Evolutionary conservation across 768 basidiomycete species (phyloP).

Genomic region (Kwoniella bestiolae): DNA sequence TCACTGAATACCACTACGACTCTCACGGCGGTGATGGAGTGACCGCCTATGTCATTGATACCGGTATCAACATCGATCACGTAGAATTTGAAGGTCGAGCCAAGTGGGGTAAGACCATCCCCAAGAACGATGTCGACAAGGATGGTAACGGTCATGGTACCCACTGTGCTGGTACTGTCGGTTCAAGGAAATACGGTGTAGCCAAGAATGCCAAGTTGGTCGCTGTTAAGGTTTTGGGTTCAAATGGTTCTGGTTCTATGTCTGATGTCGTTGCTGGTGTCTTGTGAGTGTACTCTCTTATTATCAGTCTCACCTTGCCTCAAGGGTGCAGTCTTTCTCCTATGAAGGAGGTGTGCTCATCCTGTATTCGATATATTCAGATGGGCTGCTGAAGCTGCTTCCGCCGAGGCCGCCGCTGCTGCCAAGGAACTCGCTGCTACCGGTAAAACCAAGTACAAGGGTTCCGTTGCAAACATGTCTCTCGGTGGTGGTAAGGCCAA

Average conservation of each 20-base stretch:
- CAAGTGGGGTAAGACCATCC: conserved; percentile 89
- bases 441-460: conserved; percentile 83
- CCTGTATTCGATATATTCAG: conserved; percentile 25
- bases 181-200: conserved; percentile 89
- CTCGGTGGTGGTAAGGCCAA: conserved; percentile 92
- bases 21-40: conserved; percentile 82
- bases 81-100: conserved; percentile 75
- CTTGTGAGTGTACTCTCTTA: conserved; percentile 43
- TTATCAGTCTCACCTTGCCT: not conserved
- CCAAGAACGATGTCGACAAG: conserved; percentile 76
- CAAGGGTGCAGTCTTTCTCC: too few relatives aligned
- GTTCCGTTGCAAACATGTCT: conserved; percentile 81
- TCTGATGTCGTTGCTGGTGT: conserved; percentile 90
- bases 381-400: conserved; percentile 68
- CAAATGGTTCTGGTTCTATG: conserved; percentile 93
- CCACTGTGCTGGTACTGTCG: conserved; percentile 95
- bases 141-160: conserved; percentile 96
- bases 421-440: conserved; percentile 70
- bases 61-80: conserved; percentile 77
- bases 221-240: conserved; percentile 68
- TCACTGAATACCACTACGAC: conserved; percentile 79
- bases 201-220: conserved; percentile 80
- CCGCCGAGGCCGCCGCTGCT: conserved; percentile 66
- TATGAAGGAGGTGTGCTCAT: too few relatives aligned
- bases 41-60: conserved; percentile 70